Evolutionary conservation across 2,329 filamentous ascomycete species (phyloP), one percentile per base, ranked within the genome.

Genomic region (Colletotrichum echinochloae): DNA sequence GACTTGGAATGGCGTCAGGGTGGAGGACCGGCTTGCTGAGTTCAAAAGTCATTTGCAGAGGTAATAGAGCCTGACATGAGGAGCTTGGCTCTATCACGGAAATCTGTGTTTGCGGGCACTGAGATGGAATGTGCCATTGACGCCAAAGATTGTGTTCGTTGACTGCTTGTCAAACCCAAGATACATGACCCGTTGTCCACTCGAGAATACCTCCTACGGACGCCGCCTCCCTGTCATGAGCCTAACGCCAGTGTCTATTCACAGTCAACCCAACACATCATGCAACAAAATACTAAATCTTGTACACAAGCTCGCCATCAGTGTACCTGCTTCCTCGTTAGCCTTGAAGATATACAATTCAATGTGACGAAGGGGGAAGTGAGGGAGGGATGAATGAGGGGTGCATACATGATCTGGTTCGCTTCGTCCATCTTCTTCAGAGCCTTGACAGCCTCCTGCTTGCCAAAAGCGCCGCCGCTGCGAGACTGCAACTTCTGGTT

Each of bases 351-450:
- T 44, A 18, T 26, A 33, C 23, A 59, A 51, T 9, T 23, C 46
- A 3, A n/a, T 7, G 23, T 5, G n/a, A 5, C 8, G 30, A 8
- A n/a, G 26, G 11, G 20, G 26, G 14, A 12, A 20, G 23, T 3
- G 30, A 54, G 26, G 14, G 18, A 20, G 23, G 4, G 30, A 54
- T 56, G 3, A 18, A 33, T 16, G 18, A 37, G 26, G 44, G 20
- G 59, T 65, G 90, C 93, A 88, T 84, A 95, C 95, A 99, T 99
- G 78, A 99, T 91, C 84, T 95, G 91, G 80, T 98, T 98, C 75
- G 87, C 85, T 74, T 93, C 90, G 76, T 94, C 91, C 89, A 99
- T 91, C 78, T 88, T 90, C 80, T 89, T 89, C 66, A 99, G 83
- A 54, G 94, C 95, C 79, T 91, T 88, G 68, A 92, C 83, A 0